Conservation (phyloP, 495 filamentous ascomycete genomes). For the Penicillium manginii region DNA sequence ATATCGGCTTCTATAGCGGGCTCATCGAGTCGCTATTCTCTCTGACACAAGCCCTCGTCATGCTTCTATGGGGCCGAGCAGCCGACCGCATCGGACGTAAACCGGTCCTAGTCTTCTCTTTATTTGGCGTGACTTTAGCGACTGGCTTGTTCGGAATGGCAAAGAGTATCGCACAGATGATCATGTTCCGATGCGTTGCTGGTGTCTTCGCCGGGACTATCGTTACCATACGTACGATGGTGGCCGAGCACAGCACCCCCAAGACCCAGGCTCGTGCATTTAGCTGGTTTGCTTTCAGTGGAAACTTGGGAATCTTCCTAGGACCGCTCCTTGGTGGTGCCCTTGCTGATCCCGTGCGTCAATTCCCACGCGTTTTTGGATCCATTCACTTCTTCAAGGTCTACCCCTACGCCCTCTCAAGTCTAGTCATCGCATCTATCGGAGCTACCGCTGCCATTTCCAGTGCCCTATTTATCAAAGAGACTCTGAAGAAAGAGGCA, state of each 20-base stretch:
- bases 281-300: slow-evolving; percentile 70
- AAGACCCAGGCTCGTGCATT: slow-evolving; percentile 71
- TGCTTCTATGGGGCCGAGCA: slow-evolving; percentile 64
- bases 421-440: slow-evolving; percentile 54
- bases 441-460: slow-evolving; percentile 52
- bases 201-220: slow-evolving; percentile 71
- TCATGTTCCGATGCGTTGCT: slow-evolving; percentile 64
- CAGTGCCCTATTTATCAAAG: slow-evolving; percentile 56
- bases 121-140: slow-evolving; percentile 59
- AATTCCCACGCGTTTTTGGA: slow-evolving; percentile 60
- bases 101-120: slow-evolving; percentile 64
- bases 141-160: slow-evolving; percentile 66
- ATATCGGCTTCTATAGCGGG: slow-evolving; percentile 74
- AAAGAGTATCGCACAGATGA: slow-evolving; percentile 65
- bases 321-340: slow-evolving; percentile 67
- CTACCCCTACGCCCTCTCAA: slow-evolving; percentile 68
- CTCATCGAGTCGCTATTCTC: slow-evolving; percentile 75
- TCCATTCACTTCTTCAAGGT: slow-evolving; percentile 57
- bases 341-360: slow-evolving; percentile 61
- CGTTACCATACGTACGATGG: slow-evolving; percentile 71
- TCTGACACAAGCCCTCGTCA: slow-evolving; percentile 64
- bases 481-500: slow-evolving; percentile 49
- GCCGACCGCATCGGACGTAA: slow-evolving; percentile 71
- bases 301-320: slow-evolving; percentile 70
- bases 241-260: slow-evolving; percentile 67